Base-by-base conservation (phyloP, 345 rosid genomes). In the Eucalyptus fibrosa region DNA sequence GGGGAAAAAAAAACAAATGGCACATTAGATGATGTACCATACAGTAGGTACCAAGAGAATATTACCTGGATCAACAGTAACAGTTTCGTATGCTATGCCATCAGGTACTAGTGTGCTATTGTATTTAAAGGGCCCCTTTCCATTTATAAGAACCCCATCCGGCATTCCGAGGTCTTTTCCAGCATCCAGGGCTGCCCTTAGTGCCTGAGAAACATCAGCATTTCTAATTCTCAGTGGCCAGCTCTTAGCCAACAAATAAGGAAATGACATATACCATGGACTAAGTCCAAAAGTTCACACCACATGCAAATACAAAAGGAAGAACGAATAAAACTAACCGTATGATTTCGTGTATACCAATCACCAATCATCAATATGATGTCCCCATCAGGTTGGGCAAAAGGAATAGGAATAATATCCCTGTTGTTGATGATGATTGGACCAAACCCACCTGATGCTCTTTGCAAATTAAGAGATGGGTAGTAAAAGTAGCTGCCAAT, bases 401-500 rank as follows among this genome's bases (percentile, higher is more conserved):
- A 98, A 90, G 99, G 99, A 90, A 98, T 94, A 10, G 94, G 86
- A 53, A 98, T 94, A 50, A 94, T 28, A 1, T 87, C 65, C 89
- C 99, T 89, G 81, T 97, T 97, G 88, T 95, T 98, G 88, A 97
- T 72, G 55, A 98, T 91, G 42, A 98, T 30, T 5, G 98, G 94
- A 92, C 99, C 99, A 89, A 96, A 96, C 86, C 98, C 99, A 37
- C 99, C 99, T 11, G 99, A 97, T 21, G 98, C 97, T 92, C 98
- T 94, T 91, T 98, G 99, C 88, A 97, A 92, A 91, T 94, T 93
- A 86, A 98, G 95, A 12, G 99, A 94, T 11, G 99, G 98, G 90
- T 87, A 93, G 92, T 98, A 98, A 96, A 94, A 97, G 91, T 91
- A 96, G 92, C 99, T 98, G 59, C 99, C 99, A 91, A 98, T 95